These are phyloP conservation scores for Omphalea diandra DNA, from an alignment of 441 rosid species.

Conservation along the genomic window DNA sequence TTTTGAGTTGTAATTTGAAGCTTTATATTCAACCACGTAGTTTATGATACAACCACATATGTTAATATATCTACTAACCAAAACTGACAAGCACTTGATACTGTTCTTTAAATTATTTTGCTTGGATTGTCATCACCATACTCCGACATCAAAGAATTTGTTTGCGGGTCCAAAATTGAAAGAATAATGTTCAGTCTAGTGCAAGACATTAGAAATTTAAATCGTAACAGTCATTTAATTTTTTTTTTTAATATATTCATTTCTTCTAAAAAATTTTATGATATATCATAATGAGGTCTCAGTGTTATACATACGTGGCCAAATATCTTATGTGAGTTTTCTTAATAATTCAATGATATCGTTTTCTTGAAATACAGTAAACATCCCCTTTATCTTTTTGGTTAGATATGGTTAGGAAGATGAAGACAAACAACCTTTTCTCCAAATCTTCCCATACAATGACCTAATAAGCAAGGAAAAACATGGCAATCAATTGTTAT, in stretches of 20 bases:
- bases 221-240: too few species aligned
- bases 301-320: slow-evolving; percentile 5
- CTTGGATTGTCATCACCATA: not conserved
- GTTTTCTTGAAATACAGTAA: not conserved
- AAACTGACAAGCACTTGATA: not conserved
- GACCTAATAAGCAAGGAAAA: slow-evolving; percentile 18
- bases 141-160: not conserved
- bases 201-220: too few species aligned
- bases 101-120: slow-evolving; percentile 12
- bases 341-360: not conserved
- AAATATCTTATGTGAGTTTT: not conserved
- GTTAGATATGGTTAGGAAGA: slow-evolving; percentile 30
- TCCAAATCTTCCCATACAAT: slow-evolving; percentile 33
- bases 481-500: slow-evolving; percentile 24
- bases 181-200: not conserved
- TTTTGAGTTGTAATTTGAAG: not conserved
- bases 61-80: not conserved
- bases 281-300: too few species aligned
- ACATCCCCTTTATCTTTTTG: slow-evolving; percentile 9
- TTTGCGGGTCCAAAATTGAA: not conserved
- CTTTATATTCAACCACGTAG: not conserved
- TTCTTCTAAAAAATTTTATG: too few species aligned
- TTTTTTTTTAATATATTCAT: too few species aligned
- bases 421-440: slow-evolving; percentile 45
- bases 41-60: too few species aligned